Percentiles rank a stretch among this genome's conserved stretches.
Evolutionary conservation across 306 rosid genomes (phyloP).

Genomic region (Rosa chinensis): DNA sequence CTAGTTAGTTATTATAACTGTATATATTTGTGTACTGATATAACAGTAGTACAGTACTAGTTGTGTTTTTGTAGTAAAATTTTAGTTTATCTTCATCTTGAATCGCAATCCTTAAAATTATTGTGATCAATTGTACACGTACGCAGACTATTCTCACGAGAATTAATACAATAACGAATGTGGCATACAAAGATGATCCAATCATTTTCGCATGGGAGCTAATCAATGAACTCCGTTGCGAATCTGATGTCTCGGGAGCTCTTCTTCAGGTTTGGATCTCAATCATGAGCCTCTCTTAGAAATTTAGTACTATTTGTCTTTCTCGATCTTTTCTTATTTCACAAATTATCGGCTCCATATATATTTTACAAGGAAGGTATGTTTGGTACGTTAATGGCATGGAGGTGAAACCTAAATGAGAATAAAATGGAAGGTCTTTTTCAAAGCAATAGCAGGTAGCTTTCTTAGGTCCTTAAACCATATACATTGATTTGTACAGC

Average conservation of each 20-base stretch:
- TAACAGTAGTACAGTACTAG: background rate
- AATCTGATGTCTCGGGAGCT: slow-evolving; percentile 49
- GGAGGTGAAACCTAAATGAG: no score
- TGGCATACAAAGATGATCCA: slow-evolving; percentile 47
- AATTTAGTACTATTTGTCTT: no score
- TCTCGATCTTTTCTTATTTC: no score
- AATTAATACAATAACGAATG: slow-evolving; percentile 40
- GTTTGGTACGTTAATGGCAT: no score
- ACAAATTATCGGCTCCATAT: no score
- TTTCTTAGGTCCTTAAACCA: background rate
- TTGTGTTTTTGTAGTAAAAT: background rate
- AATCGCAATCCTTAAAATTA: background rate
- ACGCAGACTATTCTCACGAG: slow-evolving; percentile 49
- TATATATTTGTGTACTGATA: background rate
- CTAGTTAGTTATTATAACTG: no score
- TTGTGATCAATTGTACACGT: background rate
- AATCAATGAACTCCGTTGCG: slow-evolving; percentile 55
- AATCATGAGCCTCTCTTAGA: background rate
- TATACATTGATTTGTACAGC: slow-evolving; percentile 25
- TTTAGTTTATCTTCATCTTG: background rate
- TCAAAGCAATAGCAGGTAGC: no score
- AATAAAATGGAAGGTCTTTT: no score
- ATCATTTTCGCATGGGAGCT: slow-evolving; percentile 63
- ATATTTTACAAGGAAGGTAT: no score
- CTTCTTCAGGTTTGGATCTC: background rate